Evolutionary conservation across 2,329 filamentous ascomycete species (phyloP).

Genomic region (Alternaria infectoria): DNA sequence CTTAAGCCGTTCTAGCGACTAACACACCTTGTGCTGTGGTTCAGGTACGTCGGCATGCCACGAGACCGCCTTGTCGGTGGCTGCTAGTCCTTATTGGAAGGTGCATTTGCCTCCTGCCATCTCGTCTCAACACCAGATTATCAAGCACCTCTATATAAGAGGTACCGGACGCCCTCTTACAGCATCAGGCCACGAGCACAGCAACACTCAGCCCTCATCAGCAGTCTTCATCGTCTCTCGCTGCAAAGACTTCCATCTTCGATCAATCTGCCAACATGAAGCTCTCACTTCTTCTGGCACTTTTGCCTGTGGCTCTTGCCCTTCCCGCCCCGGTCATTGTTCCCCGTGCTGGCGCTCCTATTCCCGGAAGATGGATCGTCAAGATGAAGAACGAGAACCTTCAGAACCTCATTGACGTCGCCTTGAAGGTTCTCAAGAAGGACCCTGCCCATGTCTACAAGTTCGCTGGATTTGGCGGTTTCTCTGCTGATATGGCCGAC

Average conservation of each 20-base stretch:
- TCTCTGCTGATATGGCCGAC: conserved; percentile 45
- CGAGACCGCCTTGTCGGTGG: conserved; percentile 16
- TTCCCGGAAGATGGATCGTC: conserved; percentile 55
- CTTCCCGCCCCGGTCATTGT: conserved; percentile 48
- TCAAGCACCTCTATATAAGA: conserved; percentile 39
- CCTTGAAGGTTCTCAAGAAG: conserved; percentile 33
- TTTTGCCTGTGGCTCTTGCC: conserved; percentile 48
- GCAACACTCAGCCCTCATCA: conserved; percentile 28
- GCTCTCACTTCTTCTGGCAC: conserved; percentile 46
- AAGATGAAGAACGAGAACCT: conserved; percentile 51
- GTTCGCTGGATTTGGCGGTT: conserved; percentile 49
- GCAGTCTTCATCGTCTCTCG: conserved; percentile 16
- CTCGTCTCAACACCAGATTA: conserved; percentile 11
- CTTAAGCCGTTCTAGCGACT: conserved; percentile 27
- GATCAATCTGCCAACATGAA: conserved; percentile 46
- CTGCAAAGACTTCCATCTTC: conserved; percentile 19
- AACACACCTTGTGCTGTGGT: conserved; percentile 18
- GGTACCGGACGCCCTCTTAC: conserved; percentile 12
- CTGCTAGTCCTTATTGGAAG: conserved; percentile 41
- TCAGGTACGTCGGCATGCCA: conserved; percentile 23
- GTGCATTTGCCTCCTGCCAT: conserved; percentile 26
- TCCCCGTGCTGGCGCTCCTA: conserved; percentile 44
- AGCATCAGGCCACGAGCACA: conserved; percentile 37
- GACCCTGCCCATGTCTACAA: conserved; percentile 45
- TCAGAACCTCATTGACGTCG: conserved; percentile 33